These are phyloP conservation scores for Ophiostoma sp. DNA, from an alignment of 2,329 filamentous ascomycete genomes.

Conservation along the genomic window DNA sequence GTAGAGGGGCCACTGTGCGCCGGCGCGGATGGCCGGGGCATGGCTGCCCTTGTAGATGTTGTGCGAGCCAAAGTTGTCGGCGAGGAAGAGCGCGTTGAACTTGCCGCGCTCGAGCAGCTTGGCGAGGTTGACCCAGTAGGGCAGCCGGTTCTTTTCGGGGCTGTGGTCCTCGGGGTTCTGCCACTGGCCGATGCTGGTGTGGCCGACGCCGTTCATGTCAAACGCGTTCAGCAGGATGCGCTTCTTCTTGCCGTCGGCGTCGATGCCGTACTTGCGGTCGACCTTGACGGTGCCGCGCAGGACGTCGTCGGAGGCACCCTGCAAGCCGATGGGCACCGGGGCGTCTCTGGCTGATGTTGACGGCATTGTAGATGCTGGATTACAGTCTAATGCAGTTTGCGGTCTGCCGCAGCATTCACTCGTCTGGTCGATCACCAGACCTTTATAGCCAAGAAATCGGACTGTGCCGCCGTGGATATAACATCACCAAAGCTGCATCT, in stretches of 20 bases:
- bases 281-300: constrained; percentile 14
- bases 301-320: constrained; percentile 17
- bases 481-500: too few relatives aligned
- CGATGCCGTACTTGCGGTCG: constrained; percentile 19
- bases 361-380: neutral
- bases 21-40: constrained; percentile 19
- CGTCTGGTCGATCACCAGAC: too few relatives aligned
- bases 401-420: neutral
- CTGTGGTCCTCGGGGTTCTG: constrained; percentile 25
- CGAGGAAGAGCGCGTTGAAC: constrained; percentile 23
- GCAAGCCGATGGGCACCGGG: constrained; percentile 14
- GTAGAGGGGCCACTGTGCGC: constrained; percentile 20
- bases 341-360: constrained; percentile 12
- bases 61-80: constrained; percentile 20
- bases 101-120: constrained; percentile 20
- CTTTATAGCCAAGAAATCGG: neutral
- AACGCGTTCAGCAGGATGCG: constrained; percentile 24
- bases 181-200: constrained; percentile 21
- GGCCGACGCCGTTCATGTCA: constrained; percentile 25
- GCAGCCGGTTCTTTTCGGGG: constrained; percentile 18
- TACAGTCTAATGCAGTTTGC: neutral
- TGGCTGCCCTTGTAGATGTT: constrained; percentile 22
- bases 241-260: constrained; percentile 21
- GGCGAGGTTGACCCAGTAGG: constrained; percentile 21
- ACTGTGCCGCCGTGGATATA: neutral